Base-by-base conservation (phyloP, 2,329 filamentous ascomycete genomes). In the Talaromyces sp. region DNA sequence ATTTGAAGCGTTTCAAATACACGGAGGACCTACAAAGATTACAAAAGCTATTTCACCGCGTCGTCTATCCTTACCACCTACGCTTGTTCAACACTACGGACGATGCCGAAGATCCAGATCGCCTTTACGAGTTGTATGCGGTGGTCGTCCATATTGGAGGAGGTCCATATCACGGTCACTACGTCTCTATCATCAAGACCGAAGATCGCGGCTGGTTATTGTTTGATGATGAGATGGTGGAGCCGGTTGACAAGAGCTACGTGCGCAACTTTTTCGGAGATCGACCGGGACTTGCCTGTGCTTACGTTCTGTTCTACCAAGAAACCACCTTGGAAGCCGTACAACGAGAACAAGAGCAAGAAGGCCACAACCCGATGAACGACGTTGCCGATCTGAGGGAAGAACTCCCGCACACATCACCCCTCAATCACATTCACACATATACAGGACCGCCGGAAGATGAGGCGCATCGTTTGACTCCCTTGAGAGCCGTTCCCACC, bases 211-310 rank as follows among this genome's bases (percentile, higher is more conserved):
- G 95, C 31, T 99, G 95, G 95, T 80, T 99, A 46, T 80, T 99
- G 5, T 99, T 99, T 69, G 95, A 99, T 69, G 95, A 99, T 71
- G 95, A 99, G 78, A 92, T 98, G 86, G 95, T 99, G 4, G 95
- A 99, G 75, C 95, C 95, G 0, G 95, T 99, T 5, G 92, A 97
- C 75, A 97, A 97, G 76, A 88, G 90, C 72, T 99, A 96, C 72
- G 95, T 99, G 40, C 86, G 89, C 67, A 97, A 96, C 74, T 99
- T 99, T 78, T 99, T 99, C 70, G 95, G 95, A 16, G 95, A 97
- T 73, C 92, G 90, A 71, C 88, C 89, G 0, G 92, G 92, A 2
- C 86, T 96, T 75, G 95, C 95, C 9, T 97, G 93, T 70, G 95
- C 95, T 33, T 99, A 99, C 71, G 93, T 99, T 16, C 81, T 99